Evolutionary conservation across 106 monocot genomes (phyloP), one percentile per base, ranked within the genome.

Genomic region (Cymbidium sinense): DNA sequence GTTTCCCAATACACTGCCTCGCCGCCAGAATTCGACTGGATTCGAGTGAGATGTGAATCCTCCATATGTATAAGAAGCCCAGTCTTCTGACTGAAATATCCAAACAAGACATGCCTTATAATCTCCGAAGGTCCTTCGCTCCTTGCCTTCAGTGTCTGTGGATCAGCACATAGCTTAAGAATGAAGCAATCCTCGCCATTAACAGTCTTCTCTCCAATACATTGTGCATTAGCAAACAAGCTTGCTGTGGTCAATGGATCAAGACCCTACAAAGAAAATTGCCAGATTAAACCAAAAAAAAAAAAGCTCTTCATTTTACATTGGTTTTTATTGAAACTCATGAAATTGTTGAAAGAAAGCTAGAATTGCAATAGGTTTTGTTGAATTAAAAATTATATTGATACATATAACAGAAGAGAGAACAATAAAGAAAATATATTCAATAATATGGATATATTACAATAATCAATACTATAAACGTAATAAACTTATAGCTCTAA

Each of bases 1-100:
- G 98, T 99, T 75, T 99, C 98, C 98, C 98, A n/a, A 99, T 92
- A 99, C 29, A 98, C 88, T 0, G 92, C 86, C 51, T 98, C 98
- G 15, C 98, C 91, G n/a, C 98, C 91, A 0, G 78, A 67, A 70
- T 74, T 88, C 4, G 94, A 84, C 43, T 98, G 98, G 75, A 94
- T 96, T 23, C 98, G 74, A n/a, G 98, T 98, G 25, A 99, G 85
- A 61, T 99, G 98, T 0, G 98, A 99, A 54, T 98, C 98, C 78
- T 98, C 98, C 77, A 98, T 78, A 34, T 94, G 86, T 33, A 92
- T 75, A 11, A 98, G 92, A 62, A 98, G 94, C 43, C 98, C 98
- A 2, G 90, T 98, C n/a, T 84, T 83, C 72, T 98, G 98, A 75
- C 94, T 98, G 84, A 98, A 94, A 51, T 92, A 98, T 33, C 98